Conservation (phyloP, 2,329 filamentous ascomycete genomes). For the Pseudocercospora eumusae region DNA sequence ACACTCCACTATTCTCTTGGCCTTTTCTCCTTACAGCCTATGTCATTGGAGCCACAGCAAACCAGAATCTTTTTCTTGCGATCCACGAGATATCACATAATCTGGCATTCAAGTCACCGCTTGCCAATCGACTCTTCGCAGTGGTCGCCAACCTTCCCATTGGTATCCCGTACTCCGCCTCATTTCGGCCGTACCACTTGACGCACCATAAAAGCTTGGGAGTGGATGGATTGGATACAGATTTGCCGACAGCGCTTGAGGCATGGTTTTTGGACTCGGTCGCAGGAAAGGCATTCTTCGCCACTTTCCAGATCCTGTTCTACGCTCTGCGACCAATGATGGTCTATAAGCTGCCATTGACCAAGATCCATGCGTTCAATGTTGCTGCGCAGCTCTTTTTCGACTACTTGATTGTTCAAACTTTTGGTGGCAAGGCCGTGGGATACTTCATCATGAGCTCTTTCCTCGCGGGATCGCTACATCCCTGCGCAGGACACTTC, state of each 20-base stretch:
- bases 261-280: conserved; percentile 92
- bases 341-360: conserved; percentile 86
- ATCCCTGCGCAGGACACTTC: conserved; percentile 95
- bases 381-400: conserved; percentile 74
- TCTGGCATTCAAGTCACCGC: conserved; percentile 79
- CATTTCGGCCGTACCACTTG: conserved; percentile 94
- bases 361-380: conserved; percentile 80
- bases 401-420: conserved; percentile 67
- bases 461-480: conserved; percentile 89
- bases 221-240: conserved; percentile 92
- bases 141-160: conserved; percentile 96
- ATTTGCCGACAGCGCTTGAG: conserved; percentile 89
- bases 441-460: conserved; percentile 85
- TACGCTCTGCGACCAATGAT: conserved; percentile 96
- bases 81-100: conserved; percentile 99
- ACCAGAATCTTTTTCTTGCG: conserved; percentile 97
- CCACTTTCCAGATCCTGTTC: conserved; percentile 98
- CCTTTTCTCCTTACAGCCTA: conserved; percentile 86
- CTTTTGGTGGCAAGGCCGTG: conserved; percentile 64
- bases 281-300: conserved; percentile 96
- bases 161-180: conserved; percentile 91
- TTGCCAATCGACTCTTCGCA: conserved; percentile 81
- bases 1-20: conserved; percentile 78
- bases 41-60: conserved; percentile 87
- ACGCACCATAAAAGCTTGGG: conserved; percentile 99